Evolutionary conservation across 2,329 filamentous ascomycete genomes (phyloP), one percentile per base, ranked within the genome.

Genomic region (Bipolaris victoriae): DNA sequence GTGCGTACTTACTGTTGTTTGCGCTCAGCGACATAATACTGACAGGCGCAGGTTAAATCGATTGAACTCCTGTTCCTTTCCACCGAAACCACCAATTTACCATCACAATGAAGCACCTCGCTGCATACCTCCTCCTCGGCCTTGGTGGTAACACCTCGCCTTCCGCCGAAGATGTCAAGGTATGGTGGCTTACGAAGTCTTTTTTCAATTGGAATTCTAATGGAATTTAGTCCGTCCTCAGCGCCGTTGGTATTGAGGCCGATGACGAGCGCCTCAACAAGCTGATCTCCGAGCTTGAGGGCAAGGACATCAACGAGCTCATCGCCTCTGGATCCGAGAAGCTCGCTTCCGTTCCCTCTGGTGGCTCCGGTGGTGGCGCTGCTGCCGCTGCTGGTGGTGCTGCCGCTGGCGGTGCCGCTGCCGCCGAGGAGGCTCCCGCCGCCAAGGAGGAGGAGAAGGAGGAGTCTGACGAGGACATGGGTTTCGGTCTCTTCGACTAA

Each of bases 61-160:
- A 98, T 98, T 98, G 94, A 84, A 90, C 90, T 93, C 90, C 85
- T 89, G 90, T 93, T 92, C 88, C 72, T 67, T 35, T 57, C 55
- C 62, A 52, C 58, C 60, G 52, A 43, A 64, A 58, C 49, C 57
- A 47, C 62, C 61, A 61, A 64, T 58, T 65, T 52, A 67, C 63
- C 71, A 73, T 77, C 80, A 96, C 89, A 92, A 98, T 99, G 95
- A 98, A 99, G 93, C 90, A 98, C 85, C 90, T 99, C 85, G 95
- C 95, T 80, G 94, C 95, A 80, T 98, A 96, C 88, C 92, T 99
- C 79, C 94, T 99, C 79, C 91, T 98, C 82, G 83, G 84, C 84
- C 90, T 98, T 74, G 94, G 87, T 80, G 95, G 95, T 84, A 98
- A 97, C 88, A 81, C 86, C 84, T 88, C 88, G 67, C 95, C 95